phyloP scores from a whole-genome alignment of 2,329 filamentous ascomycete species.

The Fusarium mexicanum region DNA sequence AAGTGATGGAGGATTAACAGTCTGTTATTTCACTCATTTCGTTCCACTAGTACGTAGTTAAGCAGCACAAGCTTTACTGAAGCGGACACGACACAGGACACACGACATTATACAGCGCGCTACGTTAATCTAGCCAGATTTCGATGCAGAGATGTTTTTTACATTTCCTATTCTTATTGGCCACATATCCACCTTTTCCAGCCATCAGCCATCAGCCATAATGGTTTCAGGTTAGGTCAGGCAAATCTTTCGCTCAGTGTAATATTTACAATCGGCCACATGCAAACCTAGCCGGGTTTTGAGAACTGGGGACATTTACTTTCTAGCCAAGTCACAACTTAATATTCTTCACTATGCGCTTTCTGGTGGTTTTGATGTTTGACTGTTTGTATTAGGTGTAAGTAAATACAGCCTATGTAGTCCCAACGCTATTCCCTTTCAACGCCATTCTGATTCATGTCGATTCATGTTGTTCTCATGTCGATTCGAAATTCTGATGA shows the following conservation, averaged over 20 bases:
- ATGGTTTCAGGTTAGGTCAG: no score
- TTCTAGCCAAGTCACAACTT: no score
- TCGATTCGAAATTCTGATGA: neutral
- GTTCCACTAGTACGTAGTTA: neutral
- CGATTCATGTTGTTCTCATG: neutral
- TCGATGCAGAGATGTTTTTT: rapidly evolving
- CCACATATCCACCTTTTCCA: neutral
- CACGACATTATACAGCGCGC: no score
- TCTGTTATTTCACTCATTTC: no score
- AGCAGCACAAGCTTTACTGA: neutral
- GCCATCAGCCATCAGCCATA: no score
- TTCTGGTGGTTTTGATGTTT: neutral
- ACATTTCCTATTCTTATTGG: no score
- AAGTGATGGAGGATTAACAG: no score
- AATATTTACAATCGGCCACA: rapidly evolving
- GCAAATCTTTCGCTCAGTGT: neutral
- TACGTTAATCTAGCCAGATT: neutral
- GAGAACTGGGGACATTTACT: neutral
- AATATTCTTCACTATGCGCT: neutral
- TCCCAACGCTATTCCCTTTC: conserved; percentile 16
- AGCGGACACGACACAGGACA: neutral
- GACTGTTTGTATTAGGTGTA: conserved; percentile 15
- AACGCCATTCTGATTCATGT: conserved; percentile 4
- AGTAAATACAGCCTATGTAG: conserved; percentile 4
- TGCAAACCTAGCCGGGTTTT: rapidly evolving